A percentile compares a stretch with the other conserved stretches of the same genome.
phyloP scores from a whole-genome alignment of 768 basidiomycete species.

The Leucosporidium scottii region DNA sequence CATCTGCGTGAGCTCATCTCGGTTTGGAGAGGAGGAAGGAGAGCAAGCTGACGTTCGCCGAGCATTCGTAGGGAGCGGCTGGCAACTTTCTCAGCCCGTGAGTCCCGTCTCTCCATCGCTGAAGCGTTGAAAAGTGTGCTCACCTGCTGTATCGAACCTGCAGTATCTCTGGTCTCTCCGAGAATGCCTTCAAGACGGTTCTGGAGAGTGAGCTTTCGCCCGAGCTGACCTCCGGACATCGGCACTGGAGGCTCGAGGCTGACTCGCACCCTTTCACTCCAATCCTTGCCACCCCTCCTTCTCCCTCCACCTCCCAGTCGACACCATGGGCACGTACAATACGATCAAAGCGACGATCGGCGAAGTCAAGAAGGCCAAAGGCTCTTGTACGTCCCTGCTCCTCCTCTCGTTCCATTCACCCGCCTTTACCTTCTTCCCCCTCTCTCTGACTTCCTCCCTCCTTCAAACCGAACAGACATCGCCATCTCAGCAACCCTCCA shows the following conservation, averaged over 20 bases:
- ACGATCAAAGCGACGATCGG: constrained; percentile 86
- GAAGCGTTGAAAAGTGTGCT: not conserved
- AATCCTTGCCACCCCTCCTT: too few species aligned
- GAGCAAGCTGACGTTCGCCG: not conserved
- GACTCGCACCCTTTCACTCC: too few species aligned
- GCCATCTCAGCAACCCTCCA: constrained; percentile 86
- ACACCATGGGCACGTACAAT: constrained; percentile 86
- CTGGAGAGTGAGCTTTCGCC: constrained; percentile 55
- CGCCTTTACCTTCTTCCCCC: constrained; percentile 37
- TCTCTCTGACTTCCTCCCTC: not conserved
- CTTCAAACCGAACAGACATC: constrained; percentile 42
- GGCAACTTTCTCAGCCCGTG: constrained; percentile 70
- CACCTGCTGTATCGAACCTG: not conserved
- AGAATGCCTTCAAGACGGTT: constrained; percentile 86
- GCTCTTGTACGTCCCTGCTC: constrained; percentile 48
- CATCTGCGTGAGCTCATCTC: constrained; percentile 55
- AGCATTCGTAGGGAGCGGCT: constrained; percentile 52
- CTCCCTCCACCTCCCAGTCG: constrained; percentile 49
- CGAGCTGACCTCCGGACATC: too few species aligned
- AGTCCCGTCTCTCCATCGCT: constrained; percentile 57
- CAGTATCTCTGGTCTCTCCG: constrained; percentile 54
- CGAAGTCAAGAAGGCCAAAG: constrained; percentile 62
- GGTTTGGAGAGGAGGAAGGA: not conserved
- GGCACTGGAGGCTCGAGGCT: too few species aligned
- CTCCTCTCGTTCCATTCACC: too few species aligned